A percentile compares a stretch with the other conserved stretches of the same genome.
These are phyloP conservation scores for Adansonia rubrostipa DNA, from an alignment of 441 rosid species.

Conservation along the genomic window DNA sequence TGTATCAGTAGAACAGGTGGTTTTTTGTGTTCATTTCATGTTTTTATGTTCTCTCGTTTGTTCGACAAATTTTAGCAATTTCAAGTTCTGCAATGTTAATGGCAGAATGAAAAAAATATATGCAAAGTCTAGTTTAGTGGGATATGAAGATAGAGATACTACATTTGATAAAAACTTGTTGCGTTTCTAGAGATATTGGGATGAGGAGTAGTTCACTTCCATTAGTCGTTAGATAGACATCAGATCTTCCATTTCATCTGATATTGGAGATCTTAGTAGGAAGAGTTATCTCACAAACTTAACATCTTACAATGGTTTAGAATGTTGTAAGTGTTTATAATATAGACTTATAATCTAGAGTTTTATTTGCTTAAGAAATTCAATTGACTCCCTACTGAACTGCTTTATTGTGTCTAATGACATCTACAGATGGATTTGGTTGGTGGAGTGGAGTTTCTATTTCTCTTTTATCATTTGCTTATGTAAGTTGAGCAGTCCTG, in stretches of 20 bases:
- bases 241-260: neutral
- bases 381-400: constrained; percentile 12
- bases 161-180: neutral
- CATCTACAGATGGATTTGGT: constrained; percentile 37
- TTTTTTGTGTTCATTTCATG: constrained; percentile 14
- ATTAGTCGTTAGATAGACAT: neutral
- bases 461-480: constrained; percentile 21
- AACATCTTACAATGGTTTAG: neutral
- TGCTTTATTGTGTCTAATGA: constrained; percentile 5
- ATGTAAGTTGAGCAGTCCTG: constrained; percentile 26
- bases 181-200: neutral
- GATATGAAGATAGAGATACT: neutral
- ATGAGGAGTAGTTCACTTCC: neutral
- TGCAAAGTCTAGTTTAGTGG: neutral
- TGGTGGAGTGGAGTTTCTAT: constrained; percentile 26
- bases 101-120: neutral
- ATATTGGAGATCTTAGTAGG: neutral
- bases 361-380: constrained; percentile 3
- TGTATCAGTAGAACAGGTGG: neutral
- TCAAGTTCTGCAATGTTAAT: constrained; percentile 10
- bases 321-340: neutral
- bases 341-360: neutral
- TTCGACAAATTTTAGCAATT: constrained; percentile 9
- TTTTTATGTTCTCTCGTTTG: neutral
- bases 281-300: neutral